Evolutionary conservation across 805 yeast genomes (phyloP), one percentile per base, ranked within the genome.

Genomic region (Millerago galiae): DNA sequence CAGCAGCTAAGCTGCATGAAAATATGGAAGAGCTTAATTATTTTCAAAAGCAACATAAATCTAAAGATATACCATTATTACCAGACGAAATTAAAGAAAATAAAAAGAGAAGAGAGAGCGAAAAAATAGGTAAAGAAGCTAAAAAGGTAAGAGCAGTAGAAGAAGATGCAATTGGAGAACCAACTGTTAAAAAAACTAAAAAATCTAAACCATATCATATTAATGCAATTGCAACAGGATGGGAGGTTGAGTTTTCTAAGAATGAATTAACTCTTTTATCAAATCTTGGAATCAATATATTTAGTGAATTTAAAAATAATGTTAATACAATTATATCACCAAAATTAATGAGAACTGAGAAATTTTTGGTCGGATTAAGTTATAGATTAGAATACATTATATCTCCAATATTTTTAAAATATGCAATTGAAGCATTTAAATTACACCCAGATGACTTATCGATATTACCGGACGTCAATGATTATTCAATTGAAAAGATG

Each of bases 331-430:
- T 84, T 10, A 75, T 90, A 10, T 90, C 97, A 0, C 96, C 97
- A 1, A 78, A 78, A 46, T 70, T 83, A n/a, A 58, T 84, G 52
- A 69, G 97, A 50, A 91, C 98, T 0, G 95, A 84, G 44, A 93
- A 91, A 62, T 90, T 91, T 54, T 68, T 91, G 41, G 73, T 75
- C 34, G 78, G 89, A 16, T 63, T 89, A 39, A 76, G 88, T 40
- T 68, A 68, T 34, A 78, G 70, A 37, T 45, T 68, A 9, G 61
- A 64, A n/a, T 62, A 67, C 41, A 73, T 80, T 3, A 50, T 84
- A 1, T 73, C 76, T 27, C 86, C 89, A 0, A 55, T 62, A 4
- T 81, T 78, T 45, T 45, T 81, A 2, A 62, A 61, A 2, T 77
- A 74, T 34, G 65, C 78, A 0, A 44, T 78, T 24, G 70, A 68